Conservation (phyloP, 306 rosid species). For the Corylus heterophylla region DNA sequence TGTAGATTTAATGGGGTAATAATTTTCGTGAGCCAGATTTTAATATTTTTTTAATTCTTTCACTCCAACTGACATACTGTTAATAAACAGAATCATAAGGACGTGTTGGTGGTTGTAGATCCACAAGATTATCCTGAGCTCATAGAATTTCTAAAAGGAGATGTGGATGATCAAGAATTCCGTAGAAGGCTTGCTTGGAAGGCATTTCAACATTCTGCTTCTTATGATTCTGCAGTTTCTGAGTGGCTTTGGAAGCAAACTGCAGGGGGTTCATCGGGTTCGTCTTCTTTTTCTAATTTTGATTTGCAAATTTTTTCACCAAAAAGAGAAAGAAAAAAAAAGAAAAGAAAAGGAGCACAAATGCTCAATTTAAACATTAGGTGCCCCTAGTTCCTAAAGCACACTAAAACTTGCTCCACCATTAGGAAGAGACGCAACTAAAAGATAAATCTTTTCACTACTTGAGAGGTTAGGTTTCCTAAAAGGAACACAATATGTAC, state of each 20-base stretch:
- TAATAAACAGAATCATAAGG: conserved; percentile 77
- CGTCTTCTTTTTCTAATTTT: conserved; percentile 5
- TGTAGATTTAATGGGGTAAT: neutral
- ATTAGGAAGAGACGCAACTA: neutral
- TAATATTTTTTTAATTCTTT: conserved; percentile 6
- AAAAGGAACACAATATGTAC: neutral
- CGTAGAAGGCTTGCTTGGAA: conserved; percentile 91
- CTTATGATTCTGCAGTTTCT: conserved; percentile 89
- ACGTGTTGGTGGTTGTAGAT: conserved; percentile 91
- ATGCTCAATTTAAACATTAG: neutral
- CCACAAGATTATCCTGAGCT: conserved; percentile 80
- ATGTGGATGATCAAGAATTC: conserved; percentile 57
- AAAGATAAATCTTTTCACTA: neutral
- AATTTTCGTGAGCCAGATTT: neutral
- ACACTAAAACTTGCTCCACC: neutral
- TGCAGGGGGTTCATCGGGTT: conserved; percentile 45
- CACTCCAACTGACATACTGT: conserved; percentile 16
- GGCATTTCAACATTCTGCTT: conserved; percentile 88
- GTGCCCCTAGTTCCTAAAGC: neutral
- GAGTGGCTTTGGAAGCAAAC: conserved; percentile 98
- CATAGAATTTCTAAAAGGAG: conserved; percentile 69
- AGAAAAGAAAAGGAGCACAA: neutral
- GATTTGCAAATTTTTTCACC: neutral
- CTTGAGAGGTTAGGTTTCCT: neutral
- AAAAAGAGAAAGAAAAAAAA: neutral